Conservation (phyloP, 2,329 filamentous ascomycete genomes). For the Gaeumannomyces tritici region DNA sequence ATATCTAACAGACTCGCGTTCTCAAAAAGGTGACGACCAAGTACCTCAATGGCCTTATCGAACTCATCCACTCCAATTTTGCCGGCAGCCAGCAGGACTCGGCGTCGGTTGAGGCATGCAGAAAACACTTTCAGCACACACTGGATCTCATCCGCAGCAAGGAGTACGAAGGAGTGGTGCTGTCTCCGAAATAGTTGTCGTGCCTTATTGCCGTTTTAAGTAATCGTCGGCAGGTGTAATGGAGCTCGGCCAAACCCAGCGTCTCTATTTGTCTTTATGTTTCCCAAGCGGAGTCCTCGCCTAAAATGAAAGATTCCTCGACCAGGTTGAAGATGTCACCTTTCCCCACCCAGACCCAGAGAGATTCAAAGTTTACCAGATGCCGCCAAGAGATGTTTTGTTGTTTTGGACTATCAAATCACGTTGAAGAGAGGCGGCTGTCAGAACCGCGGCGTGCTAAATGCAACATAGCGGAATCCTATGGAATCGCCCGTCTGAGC, state of each 20-base stretch:
- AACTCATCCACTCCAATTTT: slow-evolving; percentile 94
- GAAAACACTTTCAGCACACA: slow-evolving; percentile 89
- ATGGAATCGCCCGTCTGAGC: not conserved
- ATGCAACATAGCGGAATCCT: not conserved
- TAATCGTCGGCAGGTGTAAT: not conserved
- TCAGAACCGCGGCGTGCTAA: not conserved
- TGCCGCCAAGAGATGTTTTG: not conserved
- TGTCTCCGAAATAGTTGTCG: slow-evolving; percentile 45
- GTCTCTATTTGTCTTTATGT: not conserved
- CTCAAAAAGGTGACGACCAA: slow-evolving; percentile 71
- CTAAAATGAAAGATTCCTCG: not conserved
- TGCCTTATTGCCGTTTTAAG: slow-evolving; percentile 9
- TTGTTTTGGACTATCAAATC: not conserved
- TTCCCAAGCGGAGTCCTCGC: not conserved
- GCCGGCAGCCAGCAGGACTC: slow-evolving; percentile 76
- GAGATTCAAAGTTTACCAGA: not conserved
- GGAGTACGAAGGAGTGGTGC: slow-evolving; percentile 86
- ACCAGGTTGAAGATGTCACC: not conserved
- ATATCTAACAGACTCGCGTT: not conserved
- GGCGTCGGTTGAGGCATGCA: slow-evolving; percentile 75
- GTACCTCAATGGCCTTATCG: slow-evolving; percentile 95
- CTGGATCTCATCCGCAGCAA: slow-evolving; percentile 86
- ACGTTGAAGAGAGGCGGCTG: not conserved
- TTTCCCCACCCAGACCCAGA: not conserved
- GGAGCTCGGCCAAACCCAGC: not conserved